Conservation (phyloP, 345 rosid species). For the Conringia planisiliqua region DNA sequence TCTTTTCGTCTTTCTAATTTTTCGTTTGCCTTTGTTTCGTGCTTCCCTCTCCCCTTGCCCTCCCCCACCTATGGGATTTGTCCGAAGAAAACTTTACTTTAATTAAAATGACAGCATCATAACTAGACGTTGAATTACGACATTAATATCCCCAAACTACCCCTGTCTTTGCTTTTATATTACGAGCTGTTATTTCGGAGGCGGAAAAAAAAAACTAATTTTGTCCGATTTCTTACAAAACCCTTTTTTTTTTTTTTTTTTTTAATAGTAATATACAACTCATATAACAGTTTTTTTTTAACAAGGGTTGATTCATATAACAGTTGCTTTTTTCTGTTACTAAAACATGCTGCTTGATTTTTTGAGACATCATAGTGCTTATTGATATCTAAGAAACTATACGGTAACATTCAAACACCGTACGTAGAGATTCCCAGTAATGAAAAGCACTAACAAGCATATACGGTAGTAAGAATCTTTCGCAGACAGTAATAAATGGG, state of each 20-base stretch:
- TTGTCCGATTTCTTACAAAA: conserved; percentile 26
- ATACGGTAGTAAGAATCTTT: not conserved
- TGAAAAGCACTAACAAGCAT: not conserved
- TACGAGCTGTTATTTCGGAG: conserved; percentile 28
- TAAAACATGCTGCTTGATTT: too few species aligned
- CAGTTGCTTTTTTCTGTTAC: too few species aligned
- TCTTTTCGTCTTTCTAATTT: not conserved
- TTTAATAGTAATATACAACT: not conserved
- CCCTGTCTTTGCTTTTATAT: conserved; percentile 14
- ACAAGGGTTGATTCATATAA: too few species aligned
- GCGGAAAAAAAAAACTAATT: conserved; percentile 18
- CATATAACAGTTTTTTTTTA: not conserved
- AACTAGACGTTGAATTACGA: conserved; percentile 29
- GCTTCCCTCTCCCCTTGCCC: conserved; percentile 35
- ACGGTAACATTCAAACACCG: not conserved
- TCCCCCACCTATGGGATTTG: conserved; percentile 31
- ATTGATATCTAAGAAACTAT: too few species aligned
- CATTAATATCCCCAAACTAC: not conserved
- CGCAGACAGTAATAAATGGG: not conserved
- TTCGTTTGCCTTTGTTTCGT: conserved; percentile 29
- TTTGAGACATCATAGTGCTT: too few species aligned
- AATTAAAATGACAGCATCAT: conserved; percentile 31
- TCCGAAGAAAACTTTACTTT: conserved; percentile 25
- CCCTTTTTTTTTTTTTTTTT: not conserved
- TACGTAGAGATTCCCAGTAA: too few species aligned